Conservation (phyloP, 345 rosid genomes). For the Camelina neglecta region DNA sequence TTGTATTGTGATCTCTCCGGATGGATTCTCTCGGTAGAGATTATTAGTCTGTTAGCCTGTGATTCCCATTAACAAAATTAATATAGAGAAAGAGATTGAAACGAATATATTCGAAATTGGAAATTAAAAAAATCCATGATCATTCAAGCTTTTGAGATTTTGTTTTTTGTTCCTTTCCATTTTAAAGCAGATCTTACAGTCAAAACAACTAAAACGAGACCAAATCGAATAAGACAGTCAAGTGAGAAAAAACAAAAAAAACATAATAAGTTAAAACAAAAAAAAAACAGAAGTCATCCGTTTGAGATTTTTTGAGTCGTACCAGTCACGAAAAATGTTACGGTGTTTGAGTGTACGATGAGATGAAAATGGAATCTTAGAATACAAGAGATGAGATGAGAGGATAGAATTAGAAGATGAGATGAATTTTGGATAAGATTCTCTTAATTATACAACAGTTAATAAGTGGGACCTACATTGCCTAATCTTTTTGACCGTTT, state of each 20-base stretch:
- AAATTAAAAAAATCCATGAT: not conserved
- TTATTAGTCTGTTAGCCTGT: too few relatives aligned
- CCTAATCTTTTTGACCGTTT: conserved; percentile 26
- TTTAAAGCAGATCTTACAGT: not conserved
- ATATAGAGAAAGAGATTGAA: not conserved
- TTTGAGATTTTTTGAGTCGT: not conserved
- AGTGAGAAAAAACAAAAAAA: not conserved
- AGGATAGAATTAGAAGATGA: not conserved
- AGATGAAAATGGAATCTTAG: not conserved
- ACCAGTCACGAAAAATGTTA: too few relatives aligned
- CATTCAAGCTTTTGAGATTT: conserved; percentile 9
- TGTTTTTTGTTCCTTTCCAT: not conserved
- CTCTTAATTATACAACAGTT: not conserved
- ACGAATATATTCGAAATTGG: not conserved
- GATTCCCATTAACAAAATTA: too few relatives aligned
- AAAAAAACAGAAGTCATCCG: not conserved
- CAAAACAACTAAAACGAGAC: conserved; percentile 6
- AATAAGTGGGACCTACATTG: conserved; percentile 7
- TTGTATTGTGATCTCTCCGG: not conserved
- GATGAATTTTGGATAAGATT: conserved; percentile 31
- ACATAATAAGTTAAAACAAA: not conserved
- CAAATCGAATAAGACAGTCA: not conserved
- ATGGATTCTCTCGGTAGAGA: conserved; percentile 10
- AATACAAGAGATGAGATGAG: conserved; percentile 2
- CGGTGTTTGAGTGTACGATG: conserved; percentile 12